phyloP scores from a whole-genome alignment of 208 protist species.

The Endotrypanum monterogeii region DNA sequence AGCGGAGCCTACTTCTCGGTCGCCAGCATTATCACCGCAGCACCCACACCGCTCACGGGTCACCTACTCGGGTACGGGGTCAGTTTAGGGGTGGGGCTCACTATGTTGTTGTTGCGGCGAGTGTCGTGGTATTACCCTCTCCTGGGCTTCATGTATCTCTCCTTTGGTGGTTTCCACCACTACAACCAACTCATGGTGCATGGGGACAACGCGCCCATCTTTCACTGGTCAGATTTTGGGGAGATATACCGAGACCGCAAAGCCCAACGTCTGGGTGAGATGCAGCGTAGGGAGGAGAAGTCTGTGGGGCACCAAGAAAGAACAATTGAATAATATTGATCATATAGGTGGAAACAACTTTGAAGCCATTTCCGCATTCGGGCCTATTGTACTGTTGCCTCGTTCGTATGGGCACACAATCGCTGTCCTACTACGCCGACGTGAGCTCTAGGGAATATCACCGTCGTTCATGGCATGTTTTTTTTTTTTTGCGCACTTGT shows the following conservation, averaged over 20 bases:
- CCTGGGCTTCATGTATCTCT: constrained; percentile 73
- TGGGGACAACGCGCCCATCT: constrained; percentile 84
- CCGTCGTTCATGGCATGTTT: too few species aligned
- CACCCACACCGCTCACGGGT: constrained; percentile 54
- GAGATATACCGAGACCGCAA: constrained; percentile 40
- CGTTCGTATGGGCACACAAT: not conserved
- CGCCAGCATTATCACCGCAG: constrained; percentile 67
- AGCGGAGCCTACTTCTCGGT: constrained; percentile 72
- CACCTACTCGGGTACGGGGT: constrained; percentile 73
- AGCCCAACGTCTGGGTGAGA: constrained; percentile 12
- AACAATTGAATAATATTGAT: constrained; percentile 13
- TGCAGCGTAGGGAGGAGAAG: constrained; percentile 17
- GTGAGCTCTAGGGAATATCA: not conserved
- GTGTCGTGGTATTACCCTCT: constrained; percentile 90
- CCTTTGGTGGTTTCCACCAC: constrained; percentile 85
- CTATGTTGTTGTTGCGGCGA: constrained; percentile 67
- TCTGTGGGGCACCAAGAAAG: not conserved
- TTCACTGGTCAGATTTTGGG: constrained; percentile 75
- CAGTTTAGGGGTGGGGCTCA: constrained; percentile 66
- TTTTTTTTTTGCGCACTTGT: not conserved
- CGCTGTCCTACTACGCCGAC: not conserved
- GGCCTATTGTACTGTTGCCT: too few species aligned
- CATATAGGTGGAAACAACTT: not conserved
- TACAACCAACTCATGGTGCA: constrained; percentile 88
- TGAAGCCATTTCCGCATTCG: not conserved